Evolutionary conservation across 768 basidiomycete genomes (phyloP).

Genomic region (Agaricus subrufescens): DNA sequence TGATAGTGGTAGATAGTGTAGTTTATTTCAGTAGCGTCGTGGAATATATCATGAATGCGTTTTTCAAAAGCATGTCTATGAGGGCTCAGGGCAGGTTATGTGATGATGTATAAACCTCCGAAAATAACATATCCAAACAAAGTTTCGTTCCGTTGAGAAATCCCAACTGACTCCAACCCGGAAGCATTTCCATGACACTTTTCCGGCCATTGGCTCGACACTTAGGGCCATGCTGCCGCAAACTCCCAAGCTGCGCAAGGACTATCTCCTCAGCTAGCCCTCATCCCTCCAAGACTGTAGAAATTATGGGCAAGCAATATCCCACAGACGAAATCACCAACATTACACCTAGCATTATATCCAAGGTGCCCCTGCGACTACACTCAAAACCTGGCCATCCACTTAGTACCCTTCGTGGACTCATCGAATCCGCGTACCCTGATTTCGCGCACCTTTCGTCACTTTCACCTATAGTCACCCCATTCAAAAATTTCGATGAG

Average conservation of each 20-base stretch:
- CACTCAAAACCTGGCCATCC: constrained; percentile 81
- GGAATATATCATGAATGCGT: constrained; percentile 5
- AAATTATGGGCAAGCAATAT: constrained; percentile 64
- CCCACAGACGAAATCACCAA: constrained; percentile 80
- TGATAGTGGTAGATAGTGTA: constrained; percentile 33
- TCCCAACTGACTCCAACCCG: background rate
- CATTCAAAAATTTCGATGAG: constrained; percentile 92
- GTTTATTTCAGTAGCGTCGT: constrained; percentile 22
- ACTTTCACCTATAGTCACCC: constrained; percentile 85
- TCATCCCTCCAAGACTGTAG: constrained; percentile 20
- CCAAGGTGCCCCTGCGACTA: constrained; percentile 72
- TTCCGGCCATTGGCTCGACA: background rate
- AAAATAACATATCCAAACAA: constrained; percentile 5
- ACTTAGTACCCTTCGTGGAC: constrained; percentile 73
- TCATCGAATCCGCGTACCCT: constrained; percentile 83
- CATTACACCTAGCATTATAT: constrained; percentile 77
- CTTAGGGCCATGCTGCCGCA: background rate
- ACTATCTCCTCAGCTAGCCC: constrained; percentile 3
- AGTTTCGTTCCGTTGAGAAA: background rate
- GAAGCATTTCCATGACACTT: background rate
- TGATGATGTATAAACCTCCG: background rate
- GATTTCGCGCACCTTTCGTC: constrained; percentile 70
- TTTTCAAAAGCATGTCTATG: too few relatives aligned
- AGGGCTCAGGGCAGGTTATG: background rate
- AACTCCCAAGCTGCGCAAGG: background rate